phyloP scores from a whole-genome alignment of 23 red algal species.

The Cyanidioschyzon merolae region DNA sequence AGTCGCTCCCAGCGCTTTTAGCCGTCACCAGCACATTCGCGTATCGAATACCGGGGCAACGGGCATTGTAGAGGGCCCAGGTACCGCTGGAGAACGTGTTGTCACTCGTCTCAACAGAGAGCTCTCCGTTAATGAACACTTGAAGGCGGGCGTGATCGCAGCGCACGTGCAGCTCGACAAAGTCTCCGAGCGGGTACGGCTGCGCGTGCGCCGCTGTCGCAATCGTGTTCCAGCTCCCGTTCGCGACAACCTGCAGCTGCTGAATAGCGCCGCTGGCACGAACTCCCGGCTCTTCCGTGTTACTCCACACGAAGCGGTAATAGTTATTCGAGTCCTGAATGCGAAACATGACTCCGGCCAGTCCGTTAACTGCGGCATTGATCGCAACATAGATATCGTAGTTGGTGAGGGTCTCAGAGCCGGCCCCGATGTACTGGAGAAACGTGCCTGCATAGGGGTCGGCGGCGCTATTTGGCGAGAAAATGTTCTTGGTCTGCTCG shows the following conservation, averaged over 20 bases:
- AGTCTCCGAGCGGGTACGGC: not conserved
- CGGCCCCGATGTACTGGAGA: not conserved
- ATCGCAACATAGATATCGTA: not conserved
- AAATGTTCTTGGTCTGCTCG: not conserved
- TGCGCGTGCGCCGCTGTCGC: not conserved
- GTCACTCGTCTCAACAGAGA: not conserved
- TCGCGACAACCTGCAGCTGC: not conserved
- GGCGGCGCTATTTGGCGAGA: not conserved
- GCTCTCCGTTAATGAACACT: not conserved
- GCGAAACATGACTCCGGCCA: conserved; percentile 10
- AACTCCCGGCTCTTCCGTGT: not conserved
- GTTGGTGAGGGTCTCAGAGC: not conserved
- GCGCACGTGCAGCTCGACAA: not conserved
- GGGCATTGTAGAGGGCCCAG: conserved; percentile 3
- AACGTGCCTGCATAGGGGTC: conserved; percentile 13
- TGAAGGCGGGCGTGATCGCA: not conserved
- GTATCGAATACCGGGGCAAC: not conserved
- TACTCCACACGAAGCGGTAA: conserved; percentile 12
- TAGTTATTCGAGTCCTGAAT: not conserved
- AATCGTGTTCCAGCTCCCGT: not conserved
- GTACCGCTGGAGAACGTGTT: not conserved
- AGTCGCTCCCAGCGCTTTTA: not conserved
- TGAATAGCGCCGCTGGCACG: not conserved
- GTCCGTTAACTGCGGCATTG: not conserved
- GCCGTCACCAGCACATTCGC: not conserved